These are phyloP conservation scores for Isoetes engelmannii DNA, from an alignment of 83 land plant genomes.

Conservation along the genomic window DNA sequence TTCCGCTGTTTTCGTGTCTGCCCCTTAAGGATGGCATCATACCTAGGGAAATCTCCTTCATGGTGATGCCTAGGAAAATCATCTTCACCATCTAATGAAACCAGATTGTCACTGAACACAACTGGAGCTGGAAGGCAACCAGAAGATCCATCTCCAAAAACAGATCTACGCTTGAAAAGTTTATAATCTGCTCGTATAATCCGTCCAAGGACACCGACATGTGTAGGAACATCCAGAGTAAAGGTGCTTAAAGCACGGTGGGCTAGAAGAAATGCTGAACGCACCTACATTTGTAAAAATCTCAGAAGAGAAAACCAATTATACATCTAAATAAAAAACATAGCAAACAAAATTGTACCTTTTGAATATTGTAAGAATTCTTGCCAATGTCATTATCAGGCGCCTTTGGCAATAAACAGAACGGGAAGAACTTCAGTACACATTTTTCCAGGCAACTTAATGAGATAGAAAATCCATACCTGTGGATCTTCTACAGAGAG, in stretches of 20 bases:
- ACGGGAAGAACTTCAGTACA: not conserved
- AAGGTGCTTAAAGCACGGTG: constrained; percentile 22
- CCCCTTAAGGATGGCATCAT: too few species aligned
- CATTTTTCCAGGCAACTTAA: not conserved
- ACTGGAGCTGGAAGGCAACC: too few species aligned
- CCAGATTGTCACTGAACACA: too few species aligned
- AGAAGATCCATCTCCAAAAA: too few species aligned
- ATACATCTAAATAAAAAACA: not conserved
- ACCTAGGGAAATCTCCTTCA: too few species aligned
- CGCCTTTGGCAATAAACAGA: constrained; percentile 9
- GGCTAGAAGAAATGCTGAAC: constrained; percentile 29
- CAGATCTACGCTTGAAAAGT: not conserved
- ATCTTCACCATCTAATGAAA: too few species aligned
- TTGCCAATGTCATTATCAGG: constrained; percentile 34
- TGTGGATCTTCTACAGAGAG: constrained; percentile 31
- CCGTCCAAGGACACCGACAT: constrained; percentile 22
- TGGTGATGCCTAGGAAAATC: too few species aligned
- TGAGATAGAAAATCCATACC: constrained; percentile 14
- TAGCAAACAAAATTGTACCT: constrained; percentile 6
- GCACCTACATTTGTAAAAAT: constrained; percentile 16
- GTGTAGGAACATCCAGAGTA: constrained; percentile 4
- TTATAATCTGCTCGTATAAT: constrained; percentile 24
- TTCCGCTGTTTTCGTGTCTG: too few species aligned
- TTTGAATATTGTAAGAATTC: constrained; percentile 24
- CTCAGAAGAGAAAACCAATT: not conserved